Evolutionary conservation across 768 basidiomycete species (phyloP), one percentile per base, ranked within the genome.

Genomic region (Pleurotus eryngii): DNA sequence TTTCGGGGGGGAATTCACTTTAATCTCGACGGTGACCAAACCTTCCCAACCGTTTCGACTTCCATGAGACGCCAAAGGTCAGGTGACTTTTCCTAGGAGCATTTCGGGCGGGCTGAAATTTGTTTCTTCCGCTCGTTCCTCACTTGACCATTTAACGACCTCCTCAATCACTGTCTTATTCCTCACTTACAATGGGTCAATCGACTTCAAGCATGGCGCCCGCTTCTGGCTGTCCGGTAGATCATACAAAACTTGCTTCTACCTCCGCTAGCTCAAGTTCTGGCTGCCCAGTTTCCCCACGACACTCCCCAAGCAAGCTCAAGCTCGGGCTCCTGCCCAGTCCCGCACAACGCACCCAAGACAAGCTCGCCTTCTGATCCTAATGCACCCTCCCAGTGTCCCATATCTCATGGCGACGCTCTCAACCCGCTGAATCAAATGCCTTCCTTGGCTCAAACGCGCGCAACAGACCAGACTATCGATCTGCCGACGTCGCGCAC

Each of bases 401-500:
- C 89, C 2, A 72, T 90, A 9, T 80, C 85, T 61, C 83, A 59
- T 48, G 30, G 30, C 8, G 71, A 74, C 39, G 63, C 72, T 18
- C 68, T 95, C 55, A 90, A 92, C 57, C 74, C 79, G 12, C 74
- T 89, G 50, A 98, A 97, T 74, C 86, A 95, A 65, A 97, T 98
- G 81, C 96, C 96, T 1, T 64, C 72, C n/a, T 84, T 95, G 30
- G 78, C 89, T 0, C 92, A 95, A 65, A 72, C 76, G 0, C 85
- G 82, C 1, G 76, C 86, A 1, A 78, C 82, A 5, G 70, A 80
- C 3, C 87, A 92, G 68, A 68, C 71, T 2, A 60, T 76, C 1
- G 73, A 76, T 39, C 80, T 98, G 17, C 89, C 95, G 3, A 88
- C 84, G 0, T 77, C 84, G 15, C 85, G 96, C 60, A 85, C 81